Evolutionary conservation across 768 basidiomycete species (phyloP), one percentile per base, ranked within the genome.

Genomic region (Termitomyces sp.): DNA sequence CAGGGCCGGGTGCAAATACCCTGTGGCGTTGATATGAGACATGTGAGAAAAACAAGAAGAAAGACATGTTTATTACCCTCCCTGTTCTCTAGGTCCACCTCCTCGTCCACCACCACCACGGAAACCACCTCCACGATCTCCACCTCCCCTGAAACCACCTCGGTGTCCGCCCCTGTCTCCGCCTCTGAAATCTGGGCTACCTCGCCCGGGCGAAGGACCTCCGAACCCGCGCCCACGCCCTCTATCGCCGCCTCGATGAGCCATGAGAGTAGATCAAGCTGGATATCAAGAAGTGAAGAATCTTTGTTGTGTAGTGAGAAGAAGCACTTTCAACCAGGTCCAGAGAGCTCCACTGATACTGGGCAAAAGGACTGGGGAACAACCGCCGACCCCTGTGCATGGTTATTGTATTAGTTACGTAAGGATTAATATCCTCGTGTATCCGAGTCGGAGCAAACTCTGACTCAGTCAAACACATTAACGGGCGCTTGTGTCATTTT

Each of bases 1-100:
- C 74, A 3, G 75, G 70, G 5, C 68, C 68, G 0, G 74, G 60
- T 18, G 69, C 64, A 56, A 74, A 82, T 18, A 83, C 59, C 63
- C 86, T 68, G 65, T 66, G 39, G 33, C 54, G 23, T 32, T 31
- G 16, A 51, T 33, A 39, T 62, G 29, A 43, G 48, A 58, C 5
- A 33, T 22, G 22, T 20, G 10, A 4, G 20, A 20, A 22, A 32
- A 29, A 33, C 15, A 25, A 15, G 32, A 29, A 40, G 31, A 12
- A 27, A 35, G 38, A 48, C 38, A 10, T 16, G n/a, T 48, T 60
- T 68, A 76, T 60, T 68, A 76, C 75, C 74, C 74, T 63, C 73
- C 72, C 33, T 54, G 66, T 56, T 69, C 73, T n/a, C 74, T 66
- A 13, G 59, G 59, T 23, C 72, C 72, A 5, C 70, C 68, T 41